Conservation (phyloP, 305 asterid species). For the Fraxinus dipetala region DNA sequence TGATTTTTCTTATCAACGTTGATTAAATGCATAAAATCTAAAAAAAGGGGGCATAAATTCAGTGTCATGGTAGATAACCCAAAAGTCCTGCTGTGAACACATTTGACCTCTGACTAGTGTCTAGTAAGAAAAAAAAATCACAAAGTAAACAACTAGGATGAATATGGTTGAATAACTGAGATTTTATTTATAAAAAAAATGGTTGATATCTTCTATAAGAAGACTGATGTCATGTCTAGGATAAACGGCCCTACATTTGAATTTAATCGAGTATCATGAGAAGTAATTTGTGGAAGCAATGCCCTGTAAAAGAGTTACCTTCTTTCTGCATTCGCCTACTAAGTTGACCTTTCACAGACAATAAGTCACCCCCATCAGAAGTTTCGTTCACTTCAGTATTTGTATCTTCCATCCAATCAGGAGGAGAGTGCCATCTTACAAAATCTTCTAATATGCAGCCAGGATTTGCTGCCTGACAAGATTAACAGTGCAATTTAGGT, state of each 20-base stretch:
- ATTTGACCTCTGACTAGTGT: background rate
- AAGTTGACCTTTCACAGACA: constrained; percentile 75
- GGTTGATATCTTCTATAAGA: background rate
- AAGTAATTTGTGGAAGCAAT: background rate
- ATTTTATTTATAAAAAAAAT: background rate
- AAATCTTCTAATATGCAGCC: constrained; percentile 97
- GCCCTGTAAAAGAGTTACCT: constrained; percentile 47
- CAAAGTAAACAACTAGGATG: background rate
- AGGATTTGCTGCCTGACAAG: constrained; percentile 95
- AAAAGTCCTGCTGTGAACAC: background rate
- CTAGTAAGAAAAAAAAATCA: background rate
- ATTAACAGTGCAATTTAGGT: constrained; percentile 28
- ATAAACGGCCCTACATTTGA: background rate
- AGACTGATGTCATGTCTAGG: background rate
- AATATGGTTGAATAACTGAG: background rate
- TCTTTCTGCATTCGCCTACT: constrained; percentile 97
- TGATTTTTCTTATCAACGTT: background rate
- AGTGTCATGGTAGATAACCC: background rate
- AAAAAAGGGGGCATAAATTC: background rate
- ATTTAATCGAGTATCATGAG: background rate
- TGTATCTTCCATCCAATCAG: constrained; percentile 87
- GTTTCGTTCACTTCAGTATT: constrained; percentile 45
- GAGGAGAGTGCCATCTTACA: constrained; percentile 99
- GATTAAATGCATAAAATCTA: background rate
- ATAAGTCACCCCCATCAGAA: constrained; percentile 49